A percentile compares a stretch with the other conserved stretches of the same genome.
Conservation (phyloP, 2,329 filamentous ascomycete species). For the Fusarium chuoi region DNA sequence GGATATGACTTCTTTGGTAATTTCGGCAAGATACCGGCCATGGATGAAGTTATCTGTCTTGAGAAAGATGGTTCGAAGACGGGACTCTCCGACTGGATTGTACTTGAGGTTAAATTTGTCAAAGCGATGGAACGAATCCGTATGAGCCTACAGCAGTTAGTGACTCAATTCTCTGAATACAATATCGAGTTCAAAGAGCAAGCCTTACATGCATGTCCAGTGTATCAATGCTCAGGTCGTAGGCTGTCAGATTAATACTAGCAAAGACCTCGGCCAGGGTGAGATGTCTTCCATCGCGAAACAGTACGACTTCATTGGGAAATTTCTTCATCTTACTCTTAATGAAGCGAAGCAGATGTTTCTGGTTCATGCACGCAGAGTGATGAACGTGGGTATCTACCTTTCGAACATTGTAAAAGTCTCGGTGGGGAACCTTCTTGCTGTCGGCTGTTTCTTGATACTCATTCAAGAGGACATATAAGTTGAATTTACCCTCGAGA, state of each 20-base stretch:
- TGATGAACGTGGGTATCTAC: constrained; percentile 99
- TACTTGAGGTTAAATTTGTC: constrained; percentile 99
- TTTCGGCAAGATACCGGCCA: constrained; percentile 94
- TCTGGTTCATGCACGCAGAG: constrained; percentile 99
- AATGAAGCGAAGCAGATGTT: constrained; percentile 97
- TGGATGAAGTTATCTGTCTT: constrained; percentile 99
- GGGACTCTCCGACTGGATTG: constrained; percentile 95
- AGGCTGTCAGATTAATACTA: constrained; percentile 96
- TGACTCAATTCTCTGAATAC: background rate
- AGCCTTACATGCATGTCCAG: constrained; percentile 93
- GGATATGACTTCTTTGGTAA: constrained; percentile 96
- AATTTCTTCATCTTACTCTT: constrained; percentile 99
- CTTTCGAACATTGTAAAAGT: constrained; percentile 99
- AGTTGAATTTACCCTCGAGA: constrained; percentile 95
- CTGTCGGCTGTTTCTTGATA: constrained; percentile 98
- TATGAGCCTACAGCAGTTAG: constrained; percentile 75
- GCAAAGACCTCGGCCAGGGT: constrained; percentile 95
- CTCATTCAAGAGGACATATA: constrained; percentile 93
- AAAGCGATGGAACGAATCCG: constrained; percentile 97
- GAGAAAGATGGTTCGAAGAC: constrained; percentile 95
- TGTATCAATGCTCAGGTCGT: constrained; percentile 97
- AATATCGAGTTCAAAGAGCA: background rate
- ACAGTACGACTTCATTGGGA: constrained; percentile 92
- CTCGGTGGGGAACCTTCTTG: constrained; percentile 95
- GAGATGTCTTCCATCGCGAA: constrained; percentile 89